Evolutionary conservation across 1,139 yeast species (phyloP), one percentile per base, ranked within the genome.

Genomic region (Pneumocystis sp.): DNA sequence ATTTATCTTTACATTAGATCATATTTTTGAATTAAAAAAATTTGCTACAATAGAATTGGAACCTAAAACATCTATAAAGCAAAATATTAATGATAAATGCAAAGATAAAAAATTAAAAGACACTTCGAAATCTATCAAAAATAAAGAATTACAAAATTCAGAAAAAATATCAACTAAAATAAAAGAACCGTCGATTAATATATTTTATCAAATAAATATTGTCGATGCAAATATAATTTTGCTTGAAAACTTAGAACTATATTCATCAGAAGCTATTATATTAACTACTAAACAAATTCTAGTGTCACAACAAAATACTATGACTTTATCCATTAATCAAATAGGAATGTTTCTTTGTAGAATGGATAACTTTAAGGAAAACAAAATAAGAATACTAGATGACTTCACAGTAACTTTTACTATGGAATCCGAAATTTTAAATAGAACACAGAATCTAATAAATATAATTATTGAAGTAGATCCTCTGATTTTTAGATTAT

Each of bases 331-430:
- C 21, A 86, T 89, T 0, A 83, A 85, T 70, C 88, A 87, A 68
- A 83, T 90, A 65, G 97, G 98, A 1, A 84, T 95, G 85, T 95
- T 87, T 71, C 77, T 93, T 69, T 84, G 91, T 64, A 80, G 79
- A 35, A 91, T 95, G 96, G 82, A 86, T 69, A 75, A 82, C 12
- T 80, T 81, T 66, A 84, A 85, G 34, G 80, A 81, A 15, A 80
- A 81, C 65, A 80, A 85, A 63, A 78, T 91, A 64, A 78, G 96
- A 67, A 82, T 95, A 56, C 80, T 95, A 68, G 97, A 95, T 74
- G 97, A 93, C 72, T 93, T 93, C 74, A 86, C 96, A 0, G 76
- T 90, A 7, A 84, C 91, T 0, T 80, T 89, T 68, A 83, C 89
- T 0, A 78, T 87, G 67, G 97, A 91, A 72, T 79, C 82, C 17